Evolutionary conservation across 1,139 yeast species (phyloP).

Genomic region (Candida sanyaensis): DNA sequence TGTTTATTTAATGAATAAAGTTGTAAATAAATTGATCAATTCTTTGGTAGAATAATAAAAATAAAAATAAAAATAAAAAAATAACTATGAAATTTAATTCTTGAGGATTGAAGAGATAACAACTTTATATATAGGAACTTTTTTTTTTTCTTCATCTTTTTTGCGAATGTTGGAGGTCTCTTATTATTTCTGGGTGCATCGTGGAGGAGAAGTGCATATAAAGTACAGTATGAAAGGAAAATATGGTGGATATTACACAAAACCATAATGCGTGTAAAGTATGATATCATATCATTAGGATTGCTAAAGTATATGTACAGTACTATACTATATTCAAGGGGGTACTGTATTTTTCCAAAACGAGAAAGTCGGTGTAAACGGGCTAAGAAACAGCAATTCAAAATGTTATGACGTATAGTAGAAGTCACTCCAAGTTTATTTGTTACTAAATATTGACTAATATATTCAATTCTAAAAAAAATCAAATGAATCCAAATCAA

Average conservation of each 20-base stretch:
- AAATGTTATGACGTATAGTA: too few relatives aligned
- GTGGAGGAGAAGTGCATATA: background rate
- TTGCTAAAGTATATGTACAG: too few relatives aligned
- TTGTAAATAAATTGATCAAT: background rate
- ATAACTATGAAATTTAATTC: background rate
- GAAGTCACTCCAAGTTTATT: background rate
- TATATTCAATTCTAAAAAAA: background rate
- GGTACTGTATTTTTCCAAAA: too few relatives aligned
- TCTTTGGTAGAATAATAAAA: background rate
- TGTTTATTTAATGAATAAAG: too few relatives aligned
- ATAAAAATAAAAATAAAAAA: background rate
- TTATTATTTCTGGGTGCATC: too few relatives aligned
- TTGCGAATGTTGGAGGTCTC: background rate
- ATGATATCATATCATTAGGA: slow-evolving; percentile 1
- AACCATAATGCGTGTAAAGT: background rate
- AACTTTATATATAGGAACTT: background rate
- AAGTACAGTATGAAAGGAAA: background rate
- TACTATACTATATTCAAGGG: too few relatives aligned
- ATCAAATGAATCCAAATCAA: too few relatives aligned
- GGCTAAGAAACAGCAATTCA: too few relatives aligned
- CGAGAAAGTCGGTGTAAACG: too few relatives aligned
- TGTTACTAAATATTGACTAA: background rate
- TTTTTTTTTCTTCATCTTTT: background rate
- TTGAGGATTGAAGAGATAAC: background rate
- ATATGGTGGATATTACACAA: background rate